phyloP scores from a whole-genome alignment of 2,329 filamentous ascomycete species.

The Phaeomoniella chlamydospora region DNA sequence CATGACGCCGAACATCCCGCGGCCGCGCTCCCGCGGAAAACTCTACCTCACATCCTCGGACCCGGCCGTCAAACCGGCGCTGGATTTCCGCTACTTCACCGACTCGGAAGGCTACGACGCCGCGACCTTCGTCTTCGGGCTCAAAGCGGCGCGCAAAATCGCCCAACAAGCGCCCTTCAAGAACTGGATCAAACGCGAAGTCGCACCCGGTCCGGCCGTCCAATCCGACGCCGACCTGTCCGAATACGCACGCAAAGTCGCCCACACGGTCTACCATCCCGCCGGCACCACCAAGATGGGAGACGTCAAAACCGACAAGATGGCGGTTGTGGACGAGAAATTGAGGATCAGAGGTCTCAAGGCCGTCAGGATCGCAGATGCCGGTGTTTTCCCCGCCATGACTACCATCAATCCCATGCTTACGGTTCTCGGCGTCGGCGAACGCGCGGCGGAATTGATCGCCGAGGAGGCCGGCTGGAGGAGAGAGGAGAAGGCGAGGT shows the following conservation, averaged over 20 bases:
- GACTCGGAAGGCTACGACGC: constrained; percentile 76
- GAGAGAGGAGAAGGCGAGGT: constrained; percentile 36
- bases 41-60: constrained; percentile 65
- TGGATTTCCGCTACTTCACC: constrained; percentile 84
- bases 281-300: constrained; percentile 88
- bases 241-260: constrained; percentile 66
- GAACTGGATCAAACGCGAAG: constrained; percentile 69
- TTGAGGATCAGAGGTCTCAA: constrained; percentile 59
- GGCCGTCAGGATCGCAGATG: constrained; percentile 67
- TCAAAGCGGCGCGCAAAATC: constrained; percentile 63
- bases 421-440: constrained; percentile 70
- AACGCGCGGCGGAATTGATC: constrained; percentile 74
- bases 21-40: constrained; percentile 62
- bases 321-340: constrained; percentile 67
- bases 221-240: constrained; percentile 67
- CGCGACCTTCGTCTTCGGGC: constrained; percentile 62
- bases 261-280: constrained; percentile 84
- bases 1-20: constrained; percentile 85
- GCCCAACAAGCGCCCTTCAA: constrained; percentile 65
- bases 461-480: constrained; percentile 57
- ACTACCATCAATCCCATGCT: constrained; percentile 81
- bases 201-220: constrained; percentile 59
- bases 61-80: constrained; percentile 62
- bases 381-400: constrained; percentile 80
- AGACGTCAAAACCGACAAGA: constrained; percentile 48